phyloP scores from a whole-genome alignment of 1,284 basidiomycete species.

The Pseudomicrostroma phylloplanum region DNA sequence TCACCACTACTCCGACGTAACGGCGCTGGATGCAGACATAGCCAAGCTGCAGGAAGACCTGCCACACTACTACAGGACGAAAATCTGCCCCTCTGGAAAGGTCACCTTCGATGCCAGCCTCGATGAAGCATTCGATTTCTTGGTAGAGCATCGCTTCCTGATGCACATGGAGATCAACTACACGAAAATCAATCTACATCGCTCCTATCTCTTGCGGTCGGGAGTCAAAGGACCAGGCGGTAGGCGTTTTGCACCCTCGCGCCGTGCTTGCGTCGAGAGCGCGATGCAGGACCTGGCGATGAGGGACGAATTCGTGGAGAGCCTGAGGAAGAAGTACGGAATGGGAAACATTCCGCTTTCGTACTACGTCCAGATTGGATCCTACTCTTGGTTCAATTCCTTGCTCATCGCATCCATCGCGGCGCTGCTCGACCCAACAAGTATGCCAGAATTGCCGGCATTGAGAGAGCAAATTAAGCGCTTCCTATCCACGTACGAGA shows the following conservation, averaged over 20 bases:
- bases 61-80: constrained; percentile 33
- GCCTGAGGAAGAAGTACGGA: constrained; percentile 18
- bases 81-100: constrained; percentile 16
- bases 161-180: constrained; percentile 41
- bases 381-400: constrained; percentile 42
- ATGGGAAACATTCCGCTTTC: constrained; percentile 15
- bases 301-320: constrained; percentile 26
- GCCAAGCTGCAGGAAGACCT: constrained; percentile 21
- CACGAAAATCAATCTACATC: constrained; percentile 32
- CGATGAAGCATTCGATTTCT: constrained; percentile 31
- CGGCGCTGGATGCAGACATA: constrained; percentile 29
- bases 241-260: constrained; percentile 26
- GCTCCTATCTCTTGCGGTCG: constrained; percentile 38
- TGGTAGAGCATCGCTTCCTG: constrained; percentile 38
- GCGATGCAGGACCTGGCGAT: constrained; percentile 36
- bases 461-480: constrained; percentile 26
- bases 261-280: constrained; percentile 33
- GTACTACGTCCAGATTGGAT: constrained; percentile 30
- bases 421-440: constrained; percentile 32
- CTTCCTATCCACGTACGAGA: constrained; percentile 19
- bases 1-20: constrained; percentile 28
- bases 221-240: constrained; percentile 17
- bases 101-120: constrained; percentile 29
- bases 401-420: constrained; percentile 35
- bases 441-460: constrained; percentile 23